phyloP scores from a whole-genome alignment of 1,139 yeast species.

The Lodderomyces margitis region DNA sequence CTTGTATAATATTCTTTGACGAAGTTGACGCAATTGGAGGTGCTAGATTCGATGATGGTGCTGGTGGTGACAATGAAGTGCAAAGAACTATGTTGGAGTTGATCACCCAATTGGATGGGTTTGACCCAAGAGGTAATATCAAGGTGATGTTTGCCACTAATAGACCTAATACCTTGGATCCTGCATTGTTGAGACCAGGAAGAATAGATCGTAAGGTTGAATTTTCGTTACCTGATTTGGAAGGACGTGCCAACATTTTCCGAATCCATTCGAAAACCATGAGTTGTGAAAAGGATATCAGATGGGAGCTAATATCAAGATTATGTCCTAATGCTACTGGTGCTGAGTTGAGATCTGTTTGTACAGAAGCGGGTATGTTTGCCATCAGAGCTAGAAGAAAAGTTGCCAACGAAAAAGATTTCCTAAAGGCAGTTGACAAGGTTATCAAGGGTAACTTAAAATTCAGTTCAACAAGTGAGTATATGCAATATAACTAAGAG shows the following conservation, averaged over 20 bases:
- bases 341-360: conserved; percentile 93
- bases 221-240: conserved; percentile 92
- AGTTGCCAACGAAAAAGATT: conserved; percentile 97
- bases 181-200: conserved; percentile 96
- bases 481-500: conserved; percentile 83
- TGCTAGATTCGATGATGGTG: conserved; percentile 98
- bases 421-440: conserved; percentile 94
- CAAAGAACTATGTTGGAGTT: conserved; percentile 98
- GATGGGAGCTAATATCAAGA: conserved; percentile 97
- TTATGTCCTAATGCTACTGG: conserved; percentile 98
- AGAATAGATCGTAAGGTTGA: conserved; percentile 98
- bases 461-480: conserved; percentile 94
- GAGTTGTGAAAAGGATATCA: conserved; percentile 95
- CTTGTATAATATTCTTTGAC: conserved; percentile 93
- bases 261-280: conserved; percentile 95
- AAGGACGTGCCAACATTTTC: conserved; percentile 96
- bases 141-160: conserved; percentile 99
- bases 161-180: conserved; percentile 96
- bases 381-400: conserved; percentile 97
- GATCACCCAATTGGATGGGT: conserved; percentile 95
- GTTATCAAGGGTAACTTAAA: conserved; percentile 98
- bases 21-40: conserved; percentile 99
- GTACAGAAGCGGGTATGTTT: conserved; percentile 99
- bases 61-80: conserved; percentile 98
- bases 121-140: conserved; percentile 97